Evolutionary conservation across 2,329 filamentous ascomycete genomes (phyloP), one percentile per base, ranked within the genome.

Genomic region (Sporothrix globosa): DNA sequence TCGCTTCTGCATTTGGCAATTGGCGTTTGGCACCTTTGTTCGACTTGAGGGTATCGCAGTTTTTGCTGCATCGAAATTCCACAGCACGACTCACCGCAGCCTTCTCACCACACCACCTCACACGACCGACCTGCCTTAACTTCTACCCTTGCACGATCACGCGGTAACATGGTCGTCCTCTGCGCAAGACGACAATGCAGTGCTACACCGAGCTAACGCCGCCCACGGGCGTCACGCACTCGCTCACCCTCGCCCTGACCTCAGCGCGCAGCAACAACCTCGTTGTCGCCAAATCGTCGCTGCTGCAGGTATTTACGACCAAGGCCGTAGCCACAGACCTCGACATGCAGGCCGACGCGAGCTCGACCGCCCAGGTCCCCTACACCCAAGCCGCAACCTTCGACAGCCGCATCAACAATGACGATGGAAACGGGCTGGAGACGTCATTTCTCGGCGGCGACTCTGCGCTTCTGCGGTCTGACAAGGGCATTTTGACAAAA

Each of bases 121-220:
- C 56, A 19, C 34, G 14, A 24, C 11, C 39, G 5, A 21, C 14
- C 13, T 30, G 19, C 41, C 9, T 30, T 52, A 4, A 19, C 27
- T 21, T 50, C 44, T 4, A 5, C 65, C 30, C 17, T 10, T 14
- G 65, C 34, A 44, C 65, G 13, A 44, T 54, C 65, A 13, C 65
- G 50, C 50, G 65, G n/a, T 54, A 69, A 69, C 63, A 72, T 70
- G 69, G 69, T 72, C 67, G 68, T 70, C 66, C 46, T n/a, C 17
- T 58, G 78, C 77, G 73, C 74, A 75, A 63, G 30, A 39, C 67
- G 52, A 73, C 66, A 24, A 98, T 98, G 95, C 95, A 98, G 88
- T 97, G 93, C 85, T 98, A 98, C 83, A 94, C 93, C 78, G 96
- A 99, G 86, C 86, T 99, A 80, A 90, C 93, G 80, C 92, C 95